phyloP scores from a whole-genome alignment of 139 green algal genomes.

The Haematococcus lacustris region DNA sequence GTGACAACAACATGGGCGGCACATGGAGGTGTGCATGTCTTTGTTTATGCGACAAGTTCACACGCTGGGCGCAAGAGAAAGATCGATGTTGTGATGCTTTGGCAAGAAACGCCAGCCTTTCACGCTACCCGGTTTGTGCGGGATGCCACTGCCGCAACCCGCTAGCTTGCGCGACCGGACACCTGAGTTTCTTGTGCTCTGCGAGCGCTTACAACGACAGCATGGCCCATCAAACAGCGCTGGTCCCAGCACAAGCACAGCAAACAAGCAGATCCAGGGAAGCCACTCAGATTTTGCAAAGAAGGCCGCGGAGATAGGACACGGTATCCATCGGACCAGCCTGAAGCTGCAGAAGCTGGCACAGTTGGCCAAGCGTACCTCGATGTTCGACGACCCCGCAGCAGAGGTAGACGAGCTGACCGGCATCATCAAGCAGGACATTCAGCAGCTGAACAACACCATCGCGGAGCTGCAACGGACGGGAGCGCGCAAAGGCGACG shows the following conservation, averaged over 20 bases:
- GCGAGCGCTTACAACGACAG: conserved; percentile 44
- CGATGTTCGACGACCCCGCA: conserved; percentile 94
- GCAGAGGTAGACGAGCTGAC: conserved; percentile 90
- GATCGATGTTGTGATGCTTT: no score
- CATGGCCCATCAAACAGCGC: conserved; percentile 12
- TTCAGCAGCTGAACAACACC: conserved; percentile 63
- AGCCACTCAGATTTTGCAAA: conserved; percentile 77
- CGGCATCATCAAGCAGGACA: conserved; percentile 86
- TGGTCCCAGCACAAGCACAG: background rate
- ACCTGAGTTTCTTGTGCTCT: conserved; percentile 45
- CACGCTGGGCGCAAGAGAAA: no score
- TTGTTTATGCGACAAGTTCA: no score
- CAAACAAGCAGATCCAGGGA: conserved; percentile 6
- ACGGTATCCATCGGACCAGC: conserved; percentile 88
- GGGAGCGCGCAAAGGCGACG: conserved; percentile 19
- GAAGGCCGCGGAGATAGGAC: conserved; percentile 78
- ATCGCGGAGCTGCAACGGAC: conserved; percentile 67
- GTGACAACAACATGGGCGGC: no score
- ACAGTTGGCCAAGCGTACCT: conserved; percentile 90
- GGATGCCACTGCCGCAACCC: conserved; percentile 23
- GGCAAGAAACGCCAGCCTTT: no score
- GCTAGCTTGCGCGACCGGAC: conserved; percentile 43
- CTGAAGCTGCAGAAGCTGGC: conserved; percentile 87
- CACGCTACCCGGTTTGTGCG: no score
- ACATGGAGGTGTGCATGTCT: no score